Percentiles rank a stretch among this genome's conserved stretches.
These are phyloP conservation scores for Sporothrix pallida DNA, from an alignment of 2,329 filamentous ascomycete species.

Conservation along the genomic window DNA sequence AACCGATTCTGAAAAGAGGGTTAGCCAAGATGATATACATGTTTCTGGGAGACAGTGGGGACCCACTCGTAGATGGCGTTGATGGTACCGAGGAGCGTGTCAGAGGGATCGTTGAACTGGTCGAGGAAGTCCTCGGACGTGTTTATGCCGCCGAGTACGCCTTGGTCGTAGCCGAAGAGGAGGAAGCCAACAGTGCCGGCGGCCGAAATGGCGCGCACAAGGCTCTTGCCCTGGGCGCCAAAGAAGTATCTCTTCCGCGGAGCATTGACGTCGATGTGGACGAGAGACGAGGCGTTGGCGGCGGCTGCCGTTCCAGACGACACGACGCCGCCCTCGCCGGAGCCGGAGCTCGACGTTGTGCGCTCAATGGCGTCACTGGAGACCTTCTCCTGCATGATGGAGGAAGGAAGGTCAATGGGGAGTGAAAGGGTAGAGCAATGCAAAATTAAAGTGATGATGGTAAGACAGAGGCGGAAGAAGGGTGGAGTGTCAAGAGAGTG, in stretches of 20 bases:
- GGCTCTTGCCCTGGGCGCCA: background rate
- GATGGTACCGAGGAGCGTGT: conserved; percentile 44
- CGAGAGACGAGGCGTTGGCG: background rate
- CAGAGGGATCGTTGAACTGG: conserved; percentile 59
- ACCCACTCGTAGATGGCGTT: conserved; percentile 53
- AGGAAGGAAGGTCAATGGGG: background rate
- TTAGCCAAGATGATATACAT: background rate
- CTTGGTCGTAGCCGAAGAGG: conserved; percentile 68
- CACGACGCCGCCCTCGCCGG: background rate
- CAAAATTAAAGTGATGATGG: background rate
- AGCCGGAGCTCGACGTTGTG: conserved; percentile 10
- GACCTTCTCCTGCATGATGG: conserved; percentile 14
- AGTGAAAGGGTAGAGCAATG: background rate
- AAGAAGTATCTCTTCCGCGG: conserved; percentile 7
- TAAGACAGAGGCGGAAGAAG: background rate
- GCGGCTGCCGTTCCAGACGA: background rate
- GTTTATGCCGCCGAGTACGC: conserved; percentile 76
- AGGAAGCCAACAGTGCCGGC: conserved; percentile 75
- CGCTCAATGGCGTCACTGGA: conserved; percentile 13
- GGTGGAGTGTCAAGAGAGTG: background rate
- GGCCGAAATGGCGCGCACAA: conserved; percentile 58
- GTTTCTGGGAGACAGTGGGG: too few relatives aligned
- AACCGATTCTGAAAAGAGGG: conserved; percentile 40
- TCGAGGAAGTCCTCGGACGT: conserved; percentile 67
- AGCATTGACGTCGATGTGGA: conserved; percentile 5